These are phyloP conservation scores for Rachicladosporium sp. DNA, from an alignment of 2,329 filamentous ascomycete genomes.

Conservation along the genomic window DNA sequence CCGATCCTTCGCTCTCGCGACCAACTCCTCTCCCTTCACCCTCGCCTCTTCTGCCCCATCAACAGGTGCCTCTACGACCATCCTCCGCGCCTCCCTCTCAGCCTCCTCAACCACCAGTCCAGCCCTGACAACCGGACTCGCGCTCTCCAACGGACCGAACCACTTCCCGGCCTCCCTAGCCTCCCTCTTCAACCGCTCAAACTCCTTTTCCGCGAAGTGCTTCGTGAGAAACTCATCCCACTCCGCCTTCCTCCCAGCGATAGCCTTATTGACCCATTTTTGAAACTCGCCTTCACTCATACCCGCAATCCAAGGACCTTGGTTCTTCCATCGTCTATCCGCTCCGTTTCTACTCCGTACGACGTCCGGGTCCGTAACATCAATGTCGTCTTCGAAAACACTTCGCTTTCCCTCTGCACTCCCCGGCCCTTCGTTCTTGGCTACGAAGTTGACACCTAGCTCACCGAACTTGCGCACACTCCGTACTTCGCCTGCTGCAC, in stretches of 20 bases:
- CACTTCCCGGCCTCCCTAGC: slow-evolving; percentile 11
- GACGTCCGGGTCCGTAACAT: slow-evolving; percentile 29
- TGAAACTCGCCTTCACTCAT: slow-evolving; percentile 45
- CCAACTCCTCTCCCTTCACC: slow-evolving; percentile 8
- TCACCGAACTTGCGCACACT: slow-evolving; percentile 80
- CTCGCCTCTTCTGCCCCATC: slow-evolving; percentile 1
- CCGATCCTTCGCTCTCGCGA: slow-evolving; percentile 1
- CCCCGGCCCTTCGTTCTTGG: slow-evolving; percentile 36
- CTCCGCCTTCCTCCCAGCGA: slow-evolving; percentile 21
- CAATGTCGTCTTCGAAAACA: slow-evolving; percentile 30
- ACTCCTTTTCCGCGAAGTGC: slow-evolving; percentile 10
- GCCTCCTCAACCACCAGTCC: background rate
- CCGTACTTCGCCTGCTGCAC: slow-evolving; percentile 67
- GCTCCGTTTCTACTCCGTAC: slow-evolving; percentile 13
- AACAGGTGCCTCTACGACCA: slow-evolving; percentile 1
- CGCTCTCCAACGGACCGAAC: slow-evolving; percentile 6
- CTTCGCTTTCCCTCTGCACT: slow-evolving; percentile 30
- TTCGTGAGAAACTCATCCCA: slow-evolving; percentile 20
- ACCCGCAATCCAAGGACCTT: slow-evolving; percentile 46
- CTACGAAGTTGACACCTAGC: slow-evolving; percentile 42
- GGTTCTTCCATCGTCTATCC: slow-evolving; percentile 42
- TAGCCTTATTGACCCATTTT: slow-evolving; percentile 36
- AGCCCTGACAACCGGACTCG: slow-evolving; percentile 1
- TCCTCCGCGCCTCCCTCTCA: slow-evolving; percentile 2
- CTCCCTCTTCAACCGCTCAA: slow-evolving; percentile 7